Evolutionary conservation across 1,284 basidiomycete genomes (phyloP).

Genomic region (Ustilago bromivora): DNA sequence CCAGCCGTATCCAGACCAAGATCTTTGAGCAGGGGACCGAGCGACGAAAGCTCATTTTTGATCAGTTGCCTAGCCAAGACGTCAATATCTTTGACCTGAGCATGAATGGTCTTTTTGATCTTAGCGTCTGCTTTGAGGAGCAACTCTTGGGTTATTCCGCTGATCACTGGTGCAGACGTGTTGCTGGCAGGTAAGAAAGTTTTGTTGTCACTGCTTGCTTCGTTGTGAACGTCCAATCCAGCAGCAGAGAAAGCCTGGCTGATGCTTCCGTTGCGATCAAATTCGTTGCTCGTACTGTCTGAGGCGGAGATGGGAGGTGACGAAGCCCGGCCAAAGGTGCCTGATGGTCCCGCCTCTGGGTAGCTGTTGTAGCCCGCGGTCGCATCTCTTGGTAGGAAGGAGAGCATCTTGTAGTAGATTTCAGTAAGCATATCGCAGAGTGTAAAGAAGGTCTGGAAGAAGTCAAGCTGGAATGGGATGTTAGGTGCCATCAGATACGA

Average conservation of each 20-base stretch:
- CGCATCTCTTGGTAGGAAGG: slow-evolving; percentile 32
- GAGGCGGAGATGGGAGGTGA: slow-evolving; percentile 26
- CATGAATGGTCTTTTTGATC: slow-evolving; percentile 51
- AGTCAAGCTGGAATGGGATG: slow-evolving; percentile 66
- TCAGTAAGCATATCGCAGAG: slow-evolving; percentile 60
- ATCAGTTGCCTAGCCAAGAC: slow-evolving; percentile 51
- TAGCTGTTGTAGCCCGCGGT: background rate
- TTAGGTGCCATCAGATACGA: slow-evolving; percentile 82
- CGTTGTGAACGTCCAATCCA: background rate
- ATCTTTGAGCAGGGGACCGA: slow-evolving; percentile 51
- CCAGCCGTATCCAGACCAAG: slow-evolving; percentile 16
- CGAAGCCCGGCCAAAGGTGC: slow-evolving; percentile 10
- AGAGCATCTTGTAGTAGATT: slow-evolving; percentile 58
- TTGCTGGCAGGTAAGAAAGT: background rate
- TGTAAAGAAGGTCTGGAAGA: slow-evolving; percentile 58
- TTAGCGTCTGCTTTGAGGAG: slow-evolving; percentile 58
- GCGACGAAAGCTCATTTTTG: slow-evolving; percentile 52
- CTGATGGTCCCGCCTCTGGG: background rate
- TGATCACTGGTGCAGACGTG: slow-evolving; percentile 12
- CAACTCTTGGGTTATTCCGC: slow-evolving; percentile 42
- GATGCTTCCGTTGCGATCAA: slow-evolving; percentile 26
- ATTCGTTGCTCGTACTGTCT: slow-evolving; percentile 12
- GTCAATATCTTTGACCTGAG: slow-evolving; percentile 58
- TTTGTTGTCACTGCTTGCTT: background rate
- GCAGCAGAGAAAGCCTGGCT: slow-evolving; percentile 19